Conservation (phyloP, 2,329 filamentous ascomycete genomes). For the Colletotrichum incanum region DNA sequence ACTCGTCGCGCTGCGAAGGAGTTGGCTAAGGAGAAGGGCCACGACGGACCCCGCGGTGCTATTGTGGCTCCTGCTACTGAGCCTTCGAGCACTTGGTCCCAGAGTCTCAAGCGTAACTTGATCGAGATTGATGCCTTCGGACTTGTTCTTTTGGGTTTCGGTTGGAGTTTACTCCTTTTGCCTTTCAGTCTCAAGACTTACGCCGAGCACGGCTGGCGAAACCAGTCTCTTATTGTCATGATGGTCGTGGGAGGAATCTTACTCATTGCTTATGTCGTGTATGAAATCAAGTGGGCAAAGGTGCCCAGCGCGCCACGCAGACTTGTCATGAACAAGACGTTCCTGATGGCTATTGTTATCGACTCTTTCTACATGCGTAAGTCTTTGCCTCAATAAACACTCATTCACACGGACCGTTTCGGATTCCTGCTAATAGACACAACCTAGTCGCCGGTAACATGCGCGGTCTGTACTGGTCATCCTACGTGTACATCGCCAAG, state of each 20-base stretch:
- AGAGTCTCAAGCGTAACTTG: constrained; percentile 47
- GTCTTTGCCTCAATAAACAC: not conserved
- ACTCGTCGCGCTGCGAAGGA: constrained; percentile 49
- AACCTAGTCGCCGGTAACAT: constrained; percentile 36
- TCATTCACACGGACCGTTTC: not conserved
- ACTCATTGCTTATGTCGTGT: constrained; percentile 61
- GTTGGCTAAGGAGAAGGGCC: constrained; percentile 41
- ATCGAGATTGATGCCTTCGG: constrained; percentile 56
- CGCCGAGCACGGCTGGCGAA: constrained; percentile 58
- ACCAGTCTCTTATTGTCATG: constrained; percentile 61
- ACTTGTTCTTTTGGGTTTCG: constrained; percentile 62
- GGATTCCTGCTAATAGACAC: not conserved
- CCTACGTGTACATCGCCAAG: constrained; percentile 40
- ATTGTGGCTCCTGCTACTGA: constrained; percentile 37
- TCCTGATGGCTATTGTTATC: constrained; percentile 39
- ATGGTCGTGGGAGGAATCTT: constrained; percentile 61
- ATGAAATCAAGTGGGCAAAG: constrained; percentile 58
- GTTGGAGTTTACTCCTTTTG: constrained; percentile 67
- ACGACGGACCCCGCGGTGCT: constrained; percentile 43
- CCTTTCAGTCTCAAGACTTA: constrained; percentile 61
- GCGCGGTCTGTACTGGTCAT: constrained; percentile 37
- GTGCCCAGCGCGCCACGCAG: constrained; percentile 38
- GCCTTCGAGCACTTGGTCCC: constrained; percentile 3
- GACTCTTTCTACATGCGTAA: constrained; percentile 39
- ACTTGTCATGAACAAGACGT: constrained; percentile 41